phyloP scores from a whole-genome alignment of 805 yeast species.

The Lachancea sp. region DNA sequence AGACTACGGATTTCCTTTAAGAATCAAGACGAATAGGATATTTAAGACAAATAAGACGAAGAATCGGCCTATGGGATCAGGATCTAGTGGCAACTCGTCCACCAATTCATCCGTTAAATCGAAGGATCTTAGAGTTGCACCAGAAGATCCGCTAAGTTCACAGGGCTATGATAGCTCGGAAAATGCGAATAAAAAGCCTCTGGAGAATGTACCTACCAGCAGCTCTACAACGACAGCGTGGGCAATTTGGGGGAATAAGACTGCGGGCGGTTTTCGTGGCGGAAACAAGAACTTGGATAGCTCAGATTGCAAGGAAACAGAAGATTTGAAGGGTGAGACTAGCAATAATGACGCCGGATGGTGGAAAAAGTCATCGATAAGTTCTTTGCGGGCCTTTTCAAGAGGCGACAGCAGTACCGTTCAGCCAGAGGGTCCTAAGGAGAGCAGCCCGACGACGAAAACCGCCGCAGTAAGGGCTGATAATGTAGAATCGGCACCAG shows the following conservation, averaged over 20 bases:
- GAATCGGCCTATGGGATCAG: conserved; percentile 1
- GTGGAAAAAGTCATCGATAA: conserved; percentile 12
- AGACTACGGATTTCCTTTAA: neutral
- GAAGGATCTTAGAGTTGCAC: neutral
- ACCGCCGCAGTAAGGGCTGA: neutral
- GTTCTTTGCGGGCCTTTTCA: conserved; percentile 4
- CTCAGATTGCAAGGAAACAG: neutral
- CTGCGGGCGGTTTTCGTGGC: neutral
- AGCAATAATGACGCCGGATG: conserved; percentile 1
- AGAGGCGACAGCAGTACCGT: neutral
- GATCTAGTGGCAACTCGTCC: conserved; percentile 5
- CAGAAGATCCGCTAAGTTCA: conserved; percentile 1
- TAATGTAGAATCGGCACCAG: too few relatives aligned
- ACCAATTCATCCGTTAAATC: conserved; percentile 4
- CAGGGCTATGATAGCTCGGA: neutral
- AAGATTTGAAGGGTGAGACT: neutral
- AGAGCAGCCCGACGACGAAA: neutral
- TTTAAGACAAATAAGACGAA: neutral
- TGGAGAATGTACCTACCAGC: neutral
- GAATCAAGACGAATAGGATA: neutral
- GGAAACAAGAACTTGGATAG: neutral
- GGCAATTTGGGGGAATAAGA: conserved; percentile 9
- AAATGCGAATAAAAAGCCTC: neutral
- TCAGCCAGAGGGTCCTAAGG: neutral
- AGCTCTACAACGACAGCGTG: conserved; percentile 5